Evolutionary conservation across 2,329 filamentous ascomycete genomes (phyloP).

Genomic region (Huntiella moniliformis): DNA sequence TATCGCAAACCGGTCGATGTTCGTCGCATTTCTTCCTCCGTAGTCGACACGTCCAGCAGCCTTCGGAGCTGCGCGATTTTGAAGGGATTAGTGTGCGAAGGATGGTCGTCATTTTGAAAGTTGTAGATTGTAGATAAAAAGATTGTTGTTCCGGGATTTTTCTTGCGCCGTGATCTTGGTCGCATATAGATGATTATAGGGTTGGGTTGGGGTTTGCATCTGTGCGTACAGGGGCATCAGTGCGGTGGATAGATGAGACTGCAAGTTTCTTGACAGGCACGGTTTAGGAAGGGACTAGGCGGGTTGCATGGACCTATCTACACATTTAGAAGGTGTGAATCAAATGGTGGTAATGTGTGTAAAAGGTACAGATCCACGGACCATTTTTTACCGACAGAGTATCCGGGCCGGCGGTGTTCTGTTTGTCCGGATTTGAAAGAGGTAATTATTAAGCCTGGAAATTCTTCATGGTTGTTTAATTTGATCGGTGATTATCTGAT

Average conservation of each 20-base stretch:
- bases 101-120: constrained; percentile 4
- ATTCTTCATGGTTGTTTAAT: no score
- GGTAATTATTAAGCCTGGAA: no score
- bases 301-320: neutral
- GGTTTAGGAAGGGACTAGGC: neutral
- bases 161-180: neutral
- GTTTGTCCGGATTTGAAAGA: no score
- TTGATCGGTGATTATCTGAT: no score
- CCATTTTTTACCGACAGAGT: no score
- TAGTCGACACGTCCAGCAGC: constrained; percentile 43
- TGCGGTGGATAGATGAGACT: neutral
- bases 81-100: constrained; percentile 10
- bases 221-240: neutral
- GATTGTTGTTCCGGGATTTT: neutral
- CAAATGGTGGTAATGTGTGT: no score
- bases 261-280: neutral
- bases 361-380: no score
- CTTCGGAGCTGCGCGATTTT: constrained; percentile 15
- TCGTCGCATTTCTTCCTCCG: constrained; percentile 45
- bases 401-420: no score
- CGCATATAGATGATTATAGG: neutral
- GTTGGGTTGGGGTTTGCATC: neutral
- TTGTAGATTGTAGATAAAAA: neutral
- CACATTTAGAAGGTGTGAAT: no score
- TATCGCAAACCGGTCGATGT: constrained; percentile 29